Base-by-base conservation (phyloP, 192 early-diverging fungal genomes). In the Thamnidium elegans region DNA sequence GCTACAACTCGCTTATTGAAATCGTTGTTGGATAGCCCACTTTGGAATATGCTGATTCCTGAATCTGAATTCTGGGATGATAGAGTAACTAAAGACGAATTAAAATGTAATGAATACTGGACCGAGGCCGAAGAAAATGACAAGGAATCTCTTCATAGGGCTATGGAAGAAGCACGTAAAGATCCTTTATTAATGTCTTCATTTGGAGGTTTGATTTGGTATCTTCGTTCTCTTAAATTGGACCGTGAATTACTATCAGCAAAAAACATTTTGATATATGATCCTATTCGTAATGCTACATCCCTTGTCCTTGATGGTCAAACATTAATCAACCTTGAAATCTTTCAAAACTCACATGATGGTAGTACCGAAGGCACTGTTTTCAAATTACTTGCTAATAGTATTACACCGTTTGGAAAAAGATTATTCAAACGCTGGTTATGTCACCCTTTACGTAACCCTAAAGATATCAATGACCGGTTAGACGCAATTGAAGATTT, bases 301-400 rank as follows among this genome's bases (percentile, higher is more conserved):
- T 89, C 90, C 11, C 76, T 98, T 17, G 82, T 96, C 17, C 81
- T 99, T 30, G 96, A 99, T 58, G 95, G 94, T 3, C 94, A 94
- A 52, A 95, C 97, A 1, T 72, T 99, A 17, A 79, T 89, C 54
- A 98, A 97, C 60, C 71, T 99, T 20, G 96, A 99, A 64, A 75
- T 99, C 14, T 94, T 99, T 55, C 77, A 92, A 59, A 93, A 94
- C 58, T 82, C 89, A 0, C 63, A 77, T 10, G 94, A 95, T 67
- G 87, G 90, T 8, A 72, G 80, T 8, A 81, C 83, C 7, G 62
- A 83, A 14, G 94, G 95, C 7, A 94, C 94, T 0, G 83, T 99
- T 3, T 89, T 95, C 61, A 81, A 90, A 60, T 78, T 97, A 43
- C 66, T 99, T 9, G 89, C 94, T 66, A 90, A 89, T 46, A 91